These are phyloP conservation scores for Daldinia vernicosa DNA, from an alignment of 495 filamentous ascomycete genomes.

Conservation along the genomic window DNA sequence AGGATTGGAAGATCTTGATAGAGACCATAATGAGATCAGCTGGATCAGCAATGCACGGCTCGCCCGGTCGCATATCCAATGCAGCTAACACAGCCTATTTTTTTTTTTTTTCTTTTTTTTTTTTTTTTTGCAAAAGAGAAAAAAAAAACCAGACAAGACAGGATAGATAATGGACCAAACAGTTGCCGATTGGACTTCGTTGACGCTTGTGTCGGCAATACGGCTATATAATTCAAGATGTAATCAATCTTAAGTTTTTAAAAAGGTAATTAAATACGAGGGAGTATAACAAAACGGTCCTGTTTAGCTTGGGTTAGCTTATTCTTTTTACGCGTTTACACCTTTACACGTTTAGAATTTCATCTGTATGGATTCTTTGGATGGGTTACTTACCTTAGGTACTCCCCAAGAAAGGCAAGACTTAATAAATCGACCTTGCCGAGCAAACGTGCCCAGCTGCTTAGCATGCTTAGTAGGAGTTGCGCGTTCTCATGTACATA, in stretches of 20 bases:
- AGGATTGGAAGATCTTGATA: background rate
- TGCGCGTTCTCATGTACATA: slow-evolving; percentile 2
- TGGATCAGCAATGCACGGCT: slow-evolving; percentile 7
- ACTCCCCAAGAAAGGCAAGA: background rate
- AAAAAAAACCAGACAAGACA: background rate
- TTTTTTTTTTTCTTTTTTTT: no score
- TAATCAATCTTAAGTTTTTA: background rate
- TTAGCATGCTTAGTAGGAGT: background rate
- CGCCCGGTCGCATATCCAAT: background rate
- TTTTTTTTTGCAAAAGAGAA: no score
- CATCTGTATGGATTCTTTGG: background rate
- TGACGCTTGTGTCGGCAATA: background rate
- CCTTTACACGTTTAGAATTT: background rate
- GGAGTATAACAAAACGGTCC: background rate
- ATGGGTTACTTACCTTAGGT: background rate
- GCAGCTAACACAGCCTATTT: background rate
- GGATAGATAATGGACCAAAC: background rate
- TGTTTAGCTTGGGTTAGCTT: background rate
- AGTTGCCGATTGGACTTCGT: background rate
- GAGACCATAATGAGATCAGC: background rate
- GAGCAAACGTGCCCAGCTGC: background rate
- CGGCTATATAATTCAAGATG: background rate
- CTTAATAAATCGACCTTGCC: background rate
- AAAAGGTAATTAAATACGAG: slow-evolving; percentile 7
- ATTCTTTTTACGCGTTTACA: background rate